These are phyloP conservation scores for Coemansia sp. DNA, from an alignment of 371 early-diverging fungal species.

Conservation along the genomic window DNA sequence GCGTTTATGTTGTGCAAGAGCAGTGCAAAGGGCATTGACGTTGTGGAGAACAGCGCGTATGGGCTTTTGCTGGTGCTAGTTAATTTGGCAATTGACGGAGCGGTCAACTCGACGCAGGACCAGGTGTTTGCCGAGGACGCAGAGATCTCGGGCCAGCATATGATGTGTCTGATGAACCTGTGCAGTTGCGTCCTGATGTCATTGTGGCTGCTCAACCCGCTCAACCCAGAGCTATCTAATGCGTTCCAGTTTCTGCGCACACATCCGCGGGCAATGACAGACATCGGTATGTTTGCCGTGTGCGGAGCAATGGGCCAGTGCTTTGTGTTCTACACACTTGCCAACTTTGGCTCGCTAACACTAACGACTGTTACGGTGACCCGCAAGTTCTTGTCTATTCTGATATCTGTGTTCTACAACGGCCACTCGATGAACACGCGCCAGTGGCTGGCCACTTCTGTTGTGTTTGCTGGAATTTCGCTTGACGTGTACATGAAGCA, in stretches of 20 bases:
- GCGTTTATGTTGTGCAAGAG: constrained; percentile 85
- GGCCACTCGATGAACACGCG: constrained; percentile 70
- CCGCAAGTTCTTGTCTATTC: constrained; percentile 93
- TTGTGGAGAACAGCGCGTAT: constrained; percentile 57
- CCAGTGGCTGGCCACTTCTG: constrained; percentile 84
- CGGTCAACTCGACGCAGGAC: constrained; percentile 97
- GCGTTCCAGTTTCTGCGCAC: constrained; percentile 74
- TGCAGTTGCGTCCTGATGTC: constrained; percentile 71
- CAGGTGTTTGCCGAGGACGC: constrained; percentile 79
- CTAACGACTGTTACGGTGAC: constrained; percentile 95
- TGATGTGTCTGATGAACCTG: constrained; percentile 98
- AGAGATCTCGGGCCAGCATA: constrained; percentile 73
- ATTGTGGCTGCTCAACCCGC: constrained; percentile 68
- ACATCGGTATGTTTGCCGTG: constrained; percentile 83
- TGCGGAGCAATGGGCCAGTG: constrained; percentile 97
- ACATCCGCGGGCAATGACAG: constrained; percentile 76
- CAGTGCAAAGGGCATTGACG: constrained; percentile 35
- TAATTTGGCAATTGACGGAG: constrained; percentile 90
- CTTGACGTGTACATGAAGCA: constrained; percentile 74
- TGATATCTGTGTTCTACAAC: constrained; percentile 88
- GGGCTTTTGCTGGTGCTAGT: constrained; percentile 80
- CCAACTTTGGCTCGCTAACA: constrained; percentile 86
- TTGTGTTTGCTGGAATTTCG: constrained; percentile 85
- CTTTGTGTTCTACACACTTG: constrained; percentile 95
- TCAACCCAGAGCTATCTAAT: constrained; percentile 72